Evolutionary conservation across 139 green algal species (phyloP), one percentile per base, ranked within the genome.

Genomic region (Coelastrella sp.): DNA sequence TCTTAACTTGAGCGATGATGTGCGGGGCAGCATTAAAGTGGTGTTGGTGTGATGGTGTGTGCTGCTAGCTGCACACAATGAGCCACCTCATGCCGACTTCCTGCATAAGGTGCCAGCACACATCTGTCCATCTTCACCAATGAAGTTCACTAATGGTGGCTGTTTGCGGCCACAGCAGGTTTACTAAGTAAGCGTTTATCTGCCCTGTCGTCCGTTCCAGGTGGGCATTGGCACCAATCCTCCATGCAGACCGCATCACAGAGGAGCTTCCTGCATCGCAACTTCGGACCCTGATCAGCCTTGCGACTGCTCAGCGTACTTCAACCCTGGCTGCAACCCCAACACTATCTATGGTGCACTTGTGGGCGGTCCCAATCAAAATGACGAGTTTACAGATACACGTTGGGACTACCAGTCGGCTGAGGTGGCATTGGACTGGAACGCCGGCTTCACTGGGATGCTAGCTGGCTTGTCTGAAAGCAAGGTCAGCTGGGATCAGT

Each of bases 301-400:
- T 17, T 92, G 86, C 68, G 81, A 92, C 75, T 93, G 90, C 84
- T 75, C 78, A 59, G 87, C 81, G 3, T 68, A 86, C 4, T 75
- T 54, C 74, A 80, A 74, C 74, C 32, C 73, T 3, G 89, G 77
- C 68, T 89, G 90, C 83, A 96, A 98, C 74, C 86, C 92, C 19
- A 92, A 96, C 90, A 80, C 87, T 7, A 87, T 97, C 10, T 91
- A 90, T 10, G 96, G 96, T 5, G 95, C 94, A 3, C 92, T 98
- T 68, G 92, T 97, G 23, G 94, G 95, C 61, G 95, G 94, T 3
- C 93, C 93, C 66, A 82, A 90, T 32, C 76, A 92, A 19, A 66
- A 91, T n/a, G 92, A 92, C 78, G 66, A 87, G 56, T 94, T 86
- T 58, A 64, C 79, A 3, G 89, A 94, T 32, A 71, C 61, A 13